Conservation (phyloP, 2,329 filamentous ascomycete species). For the Fusarium sulawesiense region DNA sequence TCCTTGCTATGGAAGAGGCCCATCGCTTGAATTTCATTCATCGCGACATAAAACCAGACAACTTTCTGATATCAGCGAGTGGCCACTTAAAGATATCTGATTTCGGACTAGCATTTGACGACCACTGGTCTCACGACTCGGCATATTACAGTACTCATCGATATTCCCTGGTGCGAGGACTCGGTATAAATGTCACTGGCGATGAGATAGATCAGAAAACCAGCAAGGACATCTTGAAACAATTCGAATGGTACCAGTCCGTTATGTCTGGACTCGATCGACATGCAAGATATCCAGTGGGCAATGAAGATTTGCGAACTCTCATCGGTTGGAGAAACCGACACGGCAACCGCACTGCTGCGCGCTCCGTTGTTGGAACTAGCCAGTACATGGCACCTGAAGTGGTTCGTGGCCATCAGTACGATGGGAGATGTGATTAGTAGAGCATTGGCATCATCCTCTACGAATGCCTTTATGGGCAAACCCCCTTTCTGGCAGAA, state of each 20-base stretch:
- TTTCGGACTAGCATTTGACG: conserved; percentile 94
- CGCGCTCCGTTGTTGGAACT: conserved; percentile 89
- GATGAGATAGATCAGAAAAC: conserved; percentile 77
- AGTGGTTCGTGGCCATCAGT: conserved; percentile 82
- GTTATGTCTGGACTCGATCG: conserved; percentile 49
- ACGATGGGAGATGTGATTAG: conserved; percentile 95
- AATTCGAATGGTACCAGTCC: conserved; percentile 49
- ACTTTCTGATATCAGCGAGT: conserved; percentile 88
- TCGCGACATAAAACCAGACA: conserved; percentile 96
- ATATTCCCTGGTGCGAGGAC: conserved; percentile 79
- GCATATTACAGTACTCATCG: conserved; percentile 87
- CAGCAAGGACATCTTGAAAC: conserved; percentile 51
- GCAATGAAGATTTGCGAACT: conserved; percentile 47
- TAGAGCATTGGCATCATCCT: conserved; percentile 96
- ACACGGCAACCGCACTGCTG: conserved; percentile 75
- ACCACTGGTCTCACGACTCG: conserved; percentile 93
- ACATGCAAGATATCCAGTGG: conserved; percentile 49
- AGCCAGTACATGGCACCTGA: conserved; percentile 99
- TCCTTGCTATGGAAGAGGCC: conserved; percentile 91
- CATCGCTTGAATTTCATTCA: conserved; percentile 92
- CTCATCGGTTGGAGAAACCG: conserved; percentile 78
- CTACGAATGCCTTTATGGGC: conserved; percentile 93
- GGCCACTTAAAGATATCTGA: conserved; percentile 96
- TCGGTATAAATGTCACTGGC: conserved; percentile 79
- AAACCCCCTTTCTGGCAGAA: conserved; percentile 88